Evolutionary conservation across 139 green algal genomes (phyloP).

Genomic region (Tetradesmus lagerheimii): DNA sequence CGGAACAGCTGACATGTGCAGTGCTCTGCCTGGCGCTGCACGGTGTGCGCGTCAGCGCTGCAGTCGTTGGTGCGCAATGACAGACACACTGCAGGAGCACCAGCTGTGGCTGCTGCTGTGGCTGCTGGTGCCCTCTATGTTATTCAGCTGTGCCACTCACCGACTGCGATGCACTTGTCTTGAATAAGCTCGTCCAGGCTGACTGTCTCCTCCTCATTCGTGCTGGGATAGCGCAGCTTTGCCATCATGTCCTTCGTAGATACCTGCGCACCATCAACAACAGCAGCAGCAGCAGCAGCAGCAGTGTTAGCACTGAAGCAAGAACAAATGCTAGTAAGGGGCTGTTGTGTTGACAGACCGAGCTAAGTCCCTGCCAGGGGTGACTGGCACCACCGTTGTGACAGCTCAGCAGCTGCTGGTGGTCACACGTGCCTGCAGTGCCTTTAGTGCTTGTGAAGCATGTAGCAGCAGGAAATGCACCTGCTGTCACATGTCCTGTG

Average conservation of each 20-base stretch:
- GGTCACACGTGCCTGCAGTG: no score
- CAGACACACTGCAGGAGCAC: no score
- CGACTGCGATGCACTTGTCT: slow-evolving; percentile 61
- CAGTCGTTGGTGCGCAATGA: no score
- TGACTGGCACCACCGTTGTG: no score
- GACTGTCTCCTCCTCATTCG: slow-evolving; percentile 65
- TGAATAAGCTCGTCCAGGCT: slow-evolving; percentile 60
- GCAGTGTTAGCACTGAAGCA: neutral
- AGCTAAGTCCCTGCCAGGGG: no score
- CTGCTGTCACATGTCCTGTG: neutral
- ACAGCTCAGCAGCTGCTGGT: neutral
- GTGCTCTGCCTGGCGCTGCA: no score
- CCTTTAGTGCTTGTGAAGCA: neutral
- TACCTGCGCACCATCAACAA: neutral
- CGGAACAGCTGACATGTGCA: no score
- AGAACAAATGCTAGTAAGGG: no score
- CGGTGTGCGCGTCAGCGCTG: no score
- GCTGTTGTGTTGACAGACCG: no score
- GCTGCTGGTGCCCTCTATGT: neutral
- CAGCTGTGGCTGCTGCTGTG: neutral
- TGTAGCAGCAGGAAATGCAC: neutral
- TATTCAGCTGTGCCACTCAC: slow-evolving; percentile 52
- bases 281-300: slow-evolving; percentile 12
- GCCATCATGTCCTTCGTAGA: slow-evolving; percentile 30
- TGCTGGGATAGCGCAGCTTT: slow-evolving; percentile 65